Evolutionary conservation across 192 early-diverging fungal species (phyloP).

Genomic region (Globomyces pollinis-pini): DNA sequence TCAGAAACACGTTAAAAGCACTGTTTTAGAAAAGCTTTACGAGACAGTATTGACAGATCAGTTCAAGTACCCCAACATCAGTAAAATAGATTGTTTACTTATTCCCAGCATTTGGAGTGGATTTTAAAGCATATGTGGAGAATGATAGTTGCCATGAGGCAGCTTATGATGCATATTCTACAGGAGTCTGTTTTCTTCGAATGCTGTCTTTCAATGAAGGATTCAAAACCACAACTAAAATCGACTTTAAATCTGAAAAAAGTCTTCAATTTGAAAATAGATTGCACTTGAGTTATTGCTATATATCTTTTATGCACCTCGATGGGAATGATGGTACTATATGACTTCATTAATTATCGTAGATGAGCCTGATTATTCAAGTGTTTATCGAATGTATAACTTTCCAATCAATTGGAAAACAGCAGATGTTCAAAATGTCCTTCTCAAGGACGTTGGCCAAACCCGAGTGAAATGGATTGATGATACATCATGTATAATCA

Average conservation of each 20-base stretch:
- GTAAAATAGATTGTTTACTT: not conserved
- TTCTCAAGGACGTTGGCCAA: constrained; percentile 29
- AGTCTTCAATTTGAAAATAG: constrained; percentile 36
- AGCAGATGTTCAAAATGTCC: constrained; percentile 40
- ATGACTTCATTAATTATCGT: not conserved
- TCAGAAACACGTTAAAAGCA: constrained; percentile 23
- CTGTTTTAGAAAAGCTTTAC: constrained; percentile 35
- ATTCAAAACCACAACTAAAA: too few species aligned
- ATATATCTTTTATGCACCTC: constrained; percentile 52
- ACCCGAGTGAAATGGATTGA: constrained; percentile 45
- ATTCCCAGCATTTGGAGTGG: constrained; percentile 16
- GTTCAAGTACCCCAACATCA: constrained; percentile 46
- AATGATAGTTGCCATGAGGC: constrained; percentile 70
- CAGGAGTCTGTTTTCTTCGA: constrained; percentile 70
- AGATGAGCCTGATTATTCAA: constrained; percentile 35
- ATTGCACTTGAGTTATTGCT: constrained; percentile 60
- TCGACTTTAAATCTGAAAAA: constrained; percentile 11
- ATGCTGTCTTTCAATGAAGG: constrained; percentile 46
- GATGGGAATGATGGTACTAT: constrained; percentile 36
- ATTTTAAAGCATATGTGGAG: constrained; percentile 26
- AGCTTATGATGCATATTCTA: constrained; percentile 86
- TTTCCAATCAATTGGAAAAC: constrained; percentile 41
- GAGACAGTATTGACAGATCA: constrained; percentile 25
- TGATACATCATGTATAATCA: constrained; percentile 41
- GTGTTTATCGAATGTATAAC: constrained; percentile 43